These are phyloP conservation scores for Moniliophthora roreri DNA, from an alignment of 1,284 basidiomycete species.

Conservation along the genomic window DNA sequence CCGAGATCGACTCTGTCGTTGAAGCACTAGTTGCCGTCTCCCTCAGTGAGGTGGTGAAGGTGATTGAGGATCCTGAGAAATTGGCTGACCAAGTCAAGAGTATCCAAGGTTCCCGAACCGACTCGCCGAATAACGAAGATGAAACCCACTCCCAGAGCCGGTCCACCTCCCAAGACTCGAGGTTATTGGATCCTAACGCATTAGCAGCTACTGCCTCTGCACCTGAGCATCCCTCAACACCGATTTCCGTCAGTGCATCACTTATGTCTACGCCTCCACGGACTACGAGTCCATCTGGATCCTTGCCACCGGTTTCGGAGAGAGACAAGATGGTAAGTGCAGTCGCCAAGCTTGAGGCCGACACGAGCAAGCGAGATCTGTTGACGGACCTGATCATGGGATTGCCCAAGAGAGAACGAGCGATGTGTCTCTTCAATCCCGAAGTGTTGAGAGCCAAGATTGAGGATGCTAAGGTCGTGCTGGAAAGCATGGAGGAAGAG, in stretches of 20 bases:
- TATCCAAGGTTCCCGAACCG: constrained; percentile 31
- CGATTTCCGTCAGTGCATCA: constrained; percentile 71
- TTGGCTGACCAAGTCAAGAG: constrained; percentile 62
- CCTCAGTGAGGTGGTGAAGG: constrained; percentile 72
- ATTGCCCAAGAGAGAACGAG: constrained; percentile 84
- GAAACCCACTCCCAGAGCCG: not conserved
- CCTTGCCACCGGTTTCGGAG: constrained; percentile 69
- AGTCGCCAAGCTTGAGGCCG: constrained; percentile 63
- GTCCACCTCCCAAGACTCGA: constrained; percentile 62
- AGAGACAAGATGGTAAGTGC: constrained; percentile 74
- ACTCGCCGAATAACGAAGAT: not conserved
- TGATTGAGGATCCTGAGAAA: constrained; percentile 67
- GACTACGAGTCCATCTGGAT: constrained; percentile 78
- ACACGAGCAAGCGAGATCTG: constrained; percentile 54
- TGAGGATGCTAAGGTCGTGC: constrained; percentile 77
- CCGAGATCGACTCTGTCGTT: constrained; percentile 66
- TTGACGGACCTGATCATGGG: constrained; percentile 81
- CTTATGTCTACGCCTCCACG: constrained; percentile 69
- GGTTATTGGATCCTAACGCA: constrained; percentile 56
- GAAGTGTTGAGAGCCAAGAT: constrained; percentile 80
- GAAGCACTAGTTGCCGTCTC: constrained; percentile 66
- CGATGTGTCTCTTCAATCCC: constrained; percentile 86
- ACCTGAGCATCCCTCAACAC: constrained; percentile 81
- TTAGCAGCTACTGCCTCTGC: constrained; percentile 74
- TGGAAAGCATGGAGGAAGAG: constrained; percentile 68